Percentiles rank a stretch among this genome's conserved stretches.
These are phyloP conservation scores for Diplodia mutila DNA, from an alignment of 2,329 filamentous ascomycete species.

Conservation along the genomic window DNA sequence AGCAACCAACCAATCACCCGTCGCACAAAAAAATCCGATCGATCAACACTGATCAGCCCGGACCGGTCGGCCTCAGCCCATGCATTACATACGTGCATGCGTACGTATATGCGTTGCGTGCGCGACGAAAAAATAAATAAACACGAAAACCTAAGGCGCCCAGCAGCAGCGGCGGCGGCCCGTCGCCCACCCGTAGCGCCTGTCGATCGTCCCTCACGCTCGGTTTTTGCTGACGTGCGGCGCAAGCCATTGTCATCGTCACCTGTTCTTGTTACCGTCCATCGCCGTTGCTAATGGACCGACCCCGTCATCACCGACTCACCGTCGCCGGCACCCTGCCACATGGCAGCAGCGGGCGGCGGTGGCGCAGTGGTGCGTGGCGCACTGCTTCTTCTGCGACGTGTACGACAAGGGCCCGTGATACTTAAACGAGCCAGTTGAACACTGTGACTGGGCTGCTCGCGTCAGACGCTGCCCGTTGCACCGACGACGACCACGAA, in stretches of 20 bases:
- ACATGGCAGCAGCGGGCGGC: too few relatives aligned
- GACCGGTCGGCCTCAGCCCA: neutral
- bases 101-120: neutral
- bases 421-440: too few relatives aligned
- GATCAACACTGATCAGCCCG: neutral
- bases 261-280: too few relatives aligned
- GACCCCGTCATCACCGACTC: too few relatives aligned
- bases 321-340: too few relatives aligned
- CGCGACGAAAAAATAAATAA: neutral
- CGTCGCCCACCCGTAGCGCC: neutral
- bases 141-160: neutral
- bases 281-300: too few relatives aligned
- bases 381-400: too few relatives aligned
- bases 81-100: too few relatives aligned
- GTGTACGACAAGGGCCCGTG: too few relatives aligned
- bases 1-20: neutral
- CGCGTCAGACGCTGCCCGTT: neutral
- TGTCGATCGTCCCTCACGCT: neutral
- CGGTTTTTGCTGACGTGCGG: neutral
- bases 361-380: too few relatives aligned
- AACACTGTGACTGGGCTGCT: too few relatives aligned
- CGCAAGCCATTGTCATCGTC: neutral
- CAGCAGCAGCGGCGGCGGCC: neutral
- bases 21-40: neutral
- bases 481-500: neutral